Evolutionary conservation across 2,329 filamentous ascomycete species (phyloP).

Genomic region (Aspergillus sergii): DNA sequence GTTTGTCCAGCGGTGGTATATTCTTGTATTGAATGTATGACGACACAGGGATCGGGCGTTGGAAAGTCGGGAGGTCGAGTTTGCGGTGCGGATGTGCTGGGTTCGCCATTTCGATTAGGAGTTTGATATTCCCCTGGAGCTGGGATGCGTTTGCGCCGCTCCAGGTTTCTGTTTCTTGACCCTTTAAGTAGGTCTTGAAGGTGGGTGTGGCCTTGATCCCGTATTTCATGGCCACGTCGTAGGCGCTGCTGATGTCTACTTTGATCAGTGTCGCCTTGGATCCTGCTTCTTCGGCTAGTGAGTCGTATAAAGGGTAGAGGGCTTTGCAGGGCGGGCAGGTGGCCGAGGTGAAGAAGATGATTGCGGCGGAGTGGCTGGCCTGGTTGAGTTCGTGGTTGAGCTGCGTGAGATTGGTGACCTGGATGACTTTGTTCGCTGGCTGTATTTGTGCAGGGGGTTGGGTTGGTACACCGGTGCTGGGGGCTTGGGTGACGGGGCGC

Average conservation of each 20-base stretch:
- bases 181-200: constrained; percentile 80
- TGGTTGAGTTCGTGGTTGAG: constrained; percentile 62
- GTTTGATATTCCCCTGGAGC: constrained; percentile 70
- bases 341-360: constrained; percentile 90
- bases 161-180: constrained; percentile 78
- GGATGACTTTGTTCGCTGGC: constrained; percentile 57
- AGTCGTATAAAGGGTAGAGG: constrained; percentile 79
- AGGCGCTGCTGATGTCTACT: constrained; percentile 72
- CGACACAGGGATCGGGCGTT: constrained; percentile 55
- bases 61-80: constrained; percentile 70
- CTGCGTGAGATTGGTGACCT: constrained; percentile 60
- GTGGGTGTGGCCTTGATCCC: constrained; percentile 78
- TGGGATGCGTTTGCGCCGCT: constrained; percentile 70
- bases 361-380: constrained; percentile 69
- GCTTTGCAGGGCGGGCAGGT: constrained; percentile 83
- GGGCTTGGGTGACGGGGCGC: constrained; percentile 63
- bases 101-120: constrained; percentile 74
- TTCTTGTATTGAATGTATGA: constrained; percentile 77
- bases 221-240: constrained; percentile 66
- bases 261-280: constrained; percentile 75
- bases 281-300: constrained; percentile 73
- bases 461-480: constrained; percentile 33
- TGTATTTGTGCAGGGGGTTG: constrained; percentile 9
- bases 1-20: constrained; percentile 78
- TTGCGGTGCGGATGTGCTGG: constrained; percentile 75